Base-by-base conservation (phyloP, 2,329 filamentous ascomycete species). In the Penicillium sclerotiorum region DNA sequence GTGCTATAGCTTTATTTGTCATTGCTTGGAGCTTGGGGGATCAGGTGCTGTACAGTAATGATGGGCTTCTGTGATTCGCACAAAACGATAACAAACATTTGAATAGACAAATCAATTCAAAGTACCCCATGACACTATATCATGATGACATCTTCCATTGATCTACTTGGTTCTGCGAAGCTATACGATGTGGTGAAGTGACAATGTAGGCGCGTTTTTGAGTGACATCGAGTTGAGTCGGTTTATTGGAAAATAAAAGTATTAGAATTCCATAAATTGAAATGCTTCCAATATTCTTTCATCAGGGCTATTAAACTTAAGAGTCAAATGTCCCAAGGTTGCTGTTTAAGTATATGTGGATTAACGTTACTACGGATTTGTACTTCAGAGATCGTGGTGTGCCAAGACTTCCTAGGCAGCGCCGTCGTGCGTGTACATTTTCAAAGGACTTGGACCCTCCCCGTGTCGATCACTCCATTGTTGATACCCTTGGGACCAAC, bases 351-450 rank as follows among this genome's bases (percentile, higher is more conserved):
- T 33, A 8, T n/a, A 35, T 17, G 6, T 28, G 25, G 9, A 28
- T 28, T 9, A 13, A 7, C 9, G 25, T 28, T 8, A 9, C 25
- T 27, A 28, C 13, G 25, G 25, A 13, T 8, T 28, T 18, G 8
- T 36, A 36, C 15, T 18, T 15, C n/a, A 18, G 23, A 30, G 15
- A 43, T 15, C 28, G 40, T 30, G 40, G 50, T 47, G 27, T 50
- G 57, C 58, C 56, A 59, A 57, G 58, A 47, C 55, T 45, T 27
- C 36, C 45, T 37, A 61, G 59, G 59, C 57, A 61, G 44, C 58
- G 44, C 18, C 23, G 44, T 38, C 39, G 45, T 61, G 47, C 56
- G 57, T 61, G 56, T 36, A n/a, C n/a, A n/a, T n/a, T n/a, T 33
- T 2, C 9, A 28, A 28, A 28, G 25, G 18, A 30, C 27, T 41